A percentile compares a stretch with the other conserved stretches of the same genome.
Evolutionary conservation across 148 eudicot species (phyloP).

Genomic region (Fagopyrum esculentum): DNA sequence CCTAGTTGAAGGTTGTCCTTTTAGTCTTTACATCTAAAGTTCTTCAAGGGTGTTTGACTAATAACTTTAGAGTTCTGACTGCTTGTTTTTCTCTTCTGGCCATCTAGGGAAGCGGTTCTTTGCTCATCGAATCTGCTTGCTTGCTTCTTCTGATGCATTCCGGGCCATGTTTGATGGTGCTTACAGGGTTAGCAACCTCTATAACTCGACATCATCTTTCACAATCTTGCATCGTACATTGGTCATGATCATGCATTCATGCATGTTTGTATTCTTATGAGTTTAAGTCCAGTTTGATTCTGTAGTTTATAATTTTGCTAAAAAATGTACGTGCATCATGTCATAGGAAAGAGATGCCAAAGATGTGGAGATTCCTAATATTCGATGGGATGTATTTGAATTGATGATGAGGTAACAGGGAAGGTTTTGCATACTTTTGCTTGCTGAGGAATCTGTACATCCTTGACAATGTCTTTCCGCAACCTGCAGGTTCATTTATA

Average conservation of each 20-base stretch:
- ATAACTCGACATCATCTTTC: neutral
- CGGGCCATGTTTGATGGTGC: slow-evolving; percentile 99
- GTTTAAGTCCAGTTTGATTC: neutral
- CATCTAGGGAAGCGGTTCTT: slow-evolving; percentile 64
- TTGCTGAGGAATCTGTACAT: neutral
- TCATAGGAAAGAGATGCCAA: slow-evolving; percentile 81
- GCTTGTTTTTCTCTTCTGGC: neutral
- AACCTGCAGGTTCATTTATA: slow-evolving; percentile 65
- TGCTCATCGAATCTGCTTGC: slow-evolving; percentile 93
- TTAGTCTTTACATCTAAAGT: neutral
- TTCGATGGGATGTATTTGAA: slow-evolving; percentile 86
- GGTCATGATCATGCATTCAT: neutral
- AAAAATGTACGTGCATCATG: neutral
- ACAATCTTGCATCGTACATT: neutral
- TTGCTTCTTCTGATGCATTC: slow-evolving; percentile 94
- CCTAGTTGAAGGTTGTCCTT: slow-evolving; percentile 61
- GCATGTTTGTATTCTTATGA: neutral
- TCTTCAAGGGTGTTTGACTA: neutral
- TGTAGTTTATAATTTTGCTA: neutral
- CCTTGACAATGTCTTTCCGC: slow-evolving; percentile 9
- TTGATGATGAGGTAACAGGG: slow-evolving; percentile 81
- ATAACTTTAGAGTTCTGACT: neutral
- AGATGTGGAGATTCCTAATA: slow-evolving; percentile 87
- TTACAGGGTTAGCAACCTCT: slow-evolving; percentile 53
- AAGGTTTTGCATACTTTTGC: neutral